phyloP scores from a whole-genome alignment of 78 protist genomes.

The Polysphondylium violaceum region DNA sequence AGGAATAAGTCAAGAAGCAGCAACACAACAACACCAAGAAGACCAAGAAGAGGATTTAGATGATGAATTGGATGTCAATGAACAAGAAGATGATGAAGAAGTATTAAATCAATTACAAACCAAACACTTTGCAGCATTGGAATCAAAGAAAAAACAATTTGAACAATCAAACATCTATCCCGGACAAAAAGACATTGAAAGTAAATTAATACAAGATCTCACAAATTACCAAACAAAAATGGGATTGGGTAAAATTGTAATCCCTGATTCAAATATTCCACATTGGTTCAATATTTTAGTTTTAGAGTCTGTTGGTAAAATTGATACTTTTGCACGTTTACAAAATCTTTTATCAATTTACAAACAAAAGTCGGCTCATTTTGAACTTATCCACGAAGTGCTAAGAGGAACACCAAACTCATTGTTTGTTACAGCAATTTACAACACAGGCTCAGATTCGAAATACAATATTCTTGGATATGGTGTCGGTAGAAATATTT shows the following conservation, averaged over 20 bases:
- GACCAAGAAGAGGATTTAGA: background rate
- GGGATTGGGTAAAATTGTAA: too few species aligned
- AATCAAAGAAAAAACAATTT: background rate
- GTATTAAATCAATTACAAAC: conserved; percentile 3
- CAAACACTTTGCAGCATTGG: background rate
- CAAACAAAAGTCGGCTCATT: too few species aligned
- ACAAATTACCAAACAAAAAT: too few species aligned
- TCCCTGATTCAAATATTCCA: too few species aligned
- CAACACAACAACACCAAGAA: background rate
- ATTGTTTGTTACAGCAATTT: background rate
- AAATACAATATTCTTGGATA: conserved; percentile 60
- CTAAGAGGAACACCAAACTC: too few species aligned
- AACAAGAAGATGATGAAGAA: background rate
- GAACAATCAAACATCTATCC: background rate
- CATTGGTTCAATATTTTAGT: background rate
- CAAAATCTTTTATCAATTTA: background rate
- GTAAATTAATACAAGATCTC: too few species aligned
- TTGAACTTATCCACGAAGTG: too few species aligned
- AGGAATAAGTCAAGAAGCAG: background rate
- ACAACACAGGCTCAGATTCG: background rate
- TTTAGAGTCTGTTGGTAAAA: background rate
- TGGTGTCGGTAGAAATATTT: conserved; percentile 23
- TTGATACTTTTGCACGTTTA: background rate
- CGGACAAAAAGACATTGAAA: too few species aligned
- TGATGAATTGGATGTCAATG: background rate